These are phyloP conservation scores for Yamadazyma jaroonii DNA, from an alignment of 1,139 yeast species.

Conservation along the genomic window DNA sequence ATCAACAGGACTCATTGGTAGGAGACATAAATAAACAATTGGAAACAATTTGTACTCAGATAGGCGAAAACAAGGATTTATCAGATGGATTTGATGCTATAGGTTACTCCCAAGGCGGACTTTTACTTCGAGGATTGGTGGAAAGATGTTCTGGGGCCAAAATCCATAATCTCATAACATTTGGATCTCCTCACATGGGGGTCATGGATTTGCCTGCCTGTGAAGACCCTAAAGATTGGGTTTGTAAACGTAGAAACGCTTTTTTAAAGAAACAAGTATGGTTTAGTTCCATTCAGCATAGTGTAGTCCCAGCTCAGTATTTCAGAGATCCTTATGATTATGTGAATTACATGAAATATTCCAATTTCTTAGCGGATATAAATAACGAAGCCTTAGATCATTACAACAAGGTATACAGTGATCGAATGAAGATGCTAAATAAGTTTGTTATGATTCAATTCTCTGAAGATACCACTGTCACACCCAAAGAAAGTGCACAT, in stretches of 20 bases:
- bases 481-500: slow-evolving; percentile 72
- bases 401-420: slow-evolving; percentile 31
- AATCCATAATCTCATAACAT: slow-evolving; percentile 58
- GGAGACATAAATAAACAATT: slow-evolving; percentile 54
- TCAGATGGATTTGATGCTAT: slow-evolving; percentile 64
- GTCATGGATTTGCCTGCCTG: slow-evolving; percentile 69
- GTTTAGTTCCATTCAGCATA: slow-evolving; percentile 53
- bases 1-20: slow-evolving; percentile 52
- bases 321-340: slow-evolving; percentile 55
- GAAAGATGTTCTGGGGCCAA: slow-evolving; percentile 53
- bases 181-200: slow-evolving; percentile 84
- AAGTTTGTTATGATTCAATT: slow-evolving; percentile 61
- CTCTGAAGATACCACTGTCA: slow-evolving; percentile 59
- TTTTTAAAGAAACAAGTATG: slow-evolving; percentile 62
- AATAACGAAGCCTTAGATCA: slow-evolving; percentile 55
- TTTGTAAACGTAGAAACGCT: slow-evolving; percentile 57
- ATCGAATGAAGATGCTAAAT: slow-evolving; percentile 42
- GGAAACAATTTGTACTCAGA: slow-evolving; percentile 38
- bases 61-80: slow-evolving; percentile 40
- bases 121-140: slow-evolving; percentile 62
- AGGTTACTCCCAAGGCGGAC: slow-evolving; percentile 84
- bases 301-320: slow-evolving; percentile 72
- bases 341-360: slow-evolving; percentile 47
- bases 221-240: slow-evolving; percentile 48
- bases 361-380: slow-evolving; percentile 57